Evolutionary conservation across 768 basidiomycete species (phyloP).

Genomic region (Naematelia aurantialba): DNA sequence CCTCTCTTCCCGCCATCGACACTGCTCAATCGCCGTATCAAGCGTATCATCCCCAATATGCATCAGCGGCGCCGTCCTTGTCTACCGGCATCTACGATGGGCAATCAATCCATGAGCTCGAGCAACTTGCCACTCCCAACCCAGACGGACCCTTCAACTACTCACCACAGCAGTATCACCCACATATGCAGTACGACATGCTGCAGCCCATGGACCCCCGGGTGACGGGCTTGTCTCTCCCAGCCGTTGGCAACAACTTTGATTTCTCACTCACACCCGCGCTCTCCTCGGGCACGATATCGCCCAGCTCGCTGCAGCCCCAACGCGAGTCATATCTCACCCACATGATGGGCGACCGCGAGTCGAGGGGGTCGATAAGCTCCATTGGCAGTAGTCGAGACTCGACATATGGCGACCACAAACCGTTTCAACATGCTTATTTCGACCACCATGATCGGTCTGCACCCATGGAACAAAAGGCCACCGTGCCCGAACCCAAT

Average conservation of each 20-base stretch:
- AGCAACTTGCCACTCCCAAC: not conserved
- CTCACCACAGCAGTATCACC: not conserved
- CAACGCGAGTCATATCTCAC: conserved; percentile 3
- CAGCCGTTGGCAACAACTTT: not conserved
- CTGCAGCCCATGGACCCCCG: not conserved
- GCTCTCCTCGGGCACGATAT: conserved; percentile 2
- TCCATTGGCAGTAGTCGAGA: conserved; percentile 29
- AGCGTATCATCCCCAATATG: not conserved
- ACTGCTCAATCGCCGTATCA: not conserved
- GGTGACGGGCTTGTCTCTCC: not conserved
- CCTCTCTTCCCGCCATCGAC: not conserved
- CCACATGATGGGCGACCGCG: conserved; percentile 30
- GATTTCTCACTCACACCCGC: not conserved
- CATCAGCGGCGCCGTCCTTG: not conserved
- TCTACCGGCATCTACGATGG: not conserved
- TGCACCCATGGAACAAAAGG: not conserved
- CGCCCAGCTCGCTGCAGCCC: not conserved
- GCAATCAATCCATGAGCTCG: not conserved
- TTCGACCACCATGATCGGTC: conserved; percentile 5
- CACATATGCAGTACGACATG: conserved; percentile 1
- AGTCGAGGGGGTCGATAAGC: conserved; percentile 33
- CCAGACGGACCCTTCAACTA: not conserved
- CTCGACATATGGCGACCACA: conserved; percentile 13
- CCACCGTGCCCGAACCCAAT: conserved; percentile 1
- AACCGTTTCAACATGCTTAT: conserved; percentile 18